Base-by-base conservation (phyloP, 768 basidiomycete genomes). In the Leccinum rimulosum region DNA sequence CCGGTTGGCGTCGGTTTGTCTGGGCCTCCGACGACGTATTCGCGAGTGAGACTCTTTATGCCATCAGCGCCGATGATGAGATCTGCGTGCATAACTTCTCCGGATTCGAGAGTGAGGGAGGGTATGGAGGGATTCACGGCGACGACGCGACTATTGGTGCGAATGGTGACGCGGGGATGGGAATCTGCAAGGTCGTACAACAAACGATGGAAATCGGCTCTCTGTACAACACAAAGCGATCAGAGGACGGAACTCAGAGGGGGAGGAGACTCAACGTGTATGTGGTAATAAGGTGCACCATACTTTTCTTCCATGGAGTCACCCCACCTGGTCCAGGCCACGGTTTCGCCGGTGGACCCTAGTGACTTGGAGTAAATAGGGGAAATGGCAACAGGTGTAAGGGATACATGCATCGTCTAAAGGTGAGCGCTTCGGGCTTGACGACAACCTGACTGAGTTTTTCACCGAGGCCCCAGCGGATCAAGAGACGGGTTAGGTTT, bases 1-100 rank as follows among this genome's bases (percentile, higher is more conserved):
- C 85, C 87, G 0, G 87, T 87, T 4, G 83, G 76, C 0, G 77
- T 77, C 0, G 80, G 75, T 35, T 76, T 75, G 47, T 79, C 75
- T 0, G 71, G 71, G 0, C 77, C 78, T 1, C 83, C 78, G n/a
- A 85, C 77, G 35, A 82, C 76, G 33, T 80, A 73, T 62, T 80
- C 68, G 2, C 81, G 80, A 1, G 84, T 63, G 15, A 71, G 60
- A 63, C 84, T 85, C 70, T 81, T 85, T 52, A 82, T 74, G 8
- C 83, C 83, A 58, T 84, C 82, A 4, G 80, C 79, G 4, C 81
- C 81, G 11, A 83, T 74, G 31, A 82, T 69, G 25, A 83, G 63
- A 56, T 83, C 80, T 1, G 77, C 74, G 7, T 63, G 60, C 7
- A 84, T 57, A n/a, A 76, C 68, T 50, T 77, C 73, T 3, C 82